phyloP scores from a whole-genome alignment of 352 stramenopile species.

The Phytopythium ostracodes region DNA sequence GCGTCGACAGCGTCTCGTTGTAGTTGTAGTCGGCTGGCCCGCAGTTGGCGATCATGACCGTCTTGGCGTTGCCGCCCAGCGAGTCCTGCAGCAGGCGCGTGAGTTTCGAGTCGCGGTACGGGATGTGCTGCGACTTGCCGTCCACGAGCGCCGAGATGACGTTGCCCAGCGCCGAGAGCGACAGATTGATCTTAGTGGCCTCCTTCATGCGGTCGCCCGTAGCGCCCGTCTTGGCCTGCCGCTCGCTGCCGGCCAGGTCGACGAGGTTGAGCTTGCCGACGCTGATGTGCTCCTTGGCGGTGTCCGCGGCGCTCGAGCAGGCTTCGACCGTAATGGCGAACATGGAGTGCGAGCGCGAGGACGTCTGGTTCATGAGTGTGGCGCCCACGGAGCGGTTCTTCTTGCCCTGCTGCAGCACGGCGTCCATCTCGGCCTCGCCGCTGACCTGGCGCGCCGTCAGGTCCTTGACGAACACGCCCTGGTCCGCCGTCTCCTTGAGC shows the following conservation, averaged over 20 bases:
- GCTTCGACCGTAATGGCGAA: slow-evolving; percentile 95
- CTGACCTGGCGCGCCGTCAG: too few relatives aligned
- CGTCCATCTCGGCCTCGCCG: too few relatives aligned
- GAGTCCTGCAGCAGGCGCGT: slow-evolving; percentile 91
- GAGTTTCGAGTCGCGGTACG: slow-evolving; percentile 90
- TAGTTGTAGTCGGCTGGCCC: slow-evolving; percentile 98
- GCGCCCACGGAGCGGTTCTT: too few relatives aligned
- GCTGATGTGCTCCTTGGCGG: slow-evolving; percentile 44
- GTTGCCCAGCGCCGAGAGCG: slow-evolving; percentile 73
- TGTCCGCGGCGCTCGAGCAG: too few relatives aligned
- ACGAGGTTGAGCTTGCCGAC: slow-evolving; percentile 97
- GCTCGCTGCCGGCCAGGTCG: slow-evolving; percentile 91
- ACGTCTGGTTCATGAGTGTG: slow-evolving; percentile 65
- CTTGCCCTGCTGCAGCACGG: too few relatives aligned
- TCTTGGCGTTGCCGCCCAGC: slow-evolving; percentile 92
- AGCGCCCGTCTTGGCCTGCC: slow-evolving; percentile 91
- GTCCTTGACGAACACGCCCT: too few relatives aligned
- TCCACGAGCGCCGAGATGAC: slow-evolving; percentile 84
- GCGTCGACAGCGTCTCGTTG: slow-evolving; percentile 92
- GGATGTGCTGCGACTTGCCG: slow-evolving; percentile 91
- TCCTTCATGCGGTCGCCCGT: slow-evolving; percentile 93
- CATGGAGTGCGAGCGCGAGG: slow-evolving; percentile 92
- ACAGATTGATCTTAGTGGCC: slow-evolving; percentile 89
- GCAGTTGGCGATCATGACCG: slow-evolving; percentile 97
- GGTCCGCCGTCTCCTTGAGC: too few relatives aligned